Evolutionary conservation across 257 asterid species (phyloP), one percentile per base, ranked within the genome.

Genomic region (Handroanthus guayacan): DNA sequence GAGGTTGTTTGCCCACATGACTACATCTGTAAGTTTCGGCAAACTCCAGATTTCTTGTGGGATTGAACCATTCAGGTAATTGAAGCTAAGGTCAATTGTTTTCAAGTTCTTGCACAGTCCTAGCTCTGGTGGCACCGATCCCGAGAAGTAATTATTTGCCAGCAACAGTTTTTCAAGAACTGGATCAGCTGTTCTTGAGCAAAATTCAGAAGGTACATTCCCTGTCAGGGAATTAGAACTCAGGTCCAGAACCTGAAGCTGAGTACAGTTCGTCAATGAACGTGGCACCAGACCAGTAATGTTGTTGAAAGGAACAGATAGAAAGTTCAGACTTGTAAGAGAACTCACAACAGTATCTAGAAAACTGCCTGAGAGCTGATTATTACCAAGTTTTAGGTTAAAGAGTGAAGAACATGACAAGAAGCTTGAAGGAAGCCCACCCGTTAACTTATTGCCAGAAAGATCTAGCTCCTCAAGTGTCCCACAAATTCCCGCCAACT

Each of bases 1-100:
- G 57, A 95, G 84, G 67, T 82, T 82, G 71, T 92, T 95, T 3
- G 98, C 98, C 98, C 98, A 92, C 91, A 95, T 88, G 39, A 95
- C 85, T 52, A 95, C 58, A 17, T 95, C 98, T 1, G 88, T 81
- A 44, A 92, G 84, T 79, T 76, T 82, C 8, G 97, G 99, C 61
- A 92, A 67, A 13, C 25, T 73, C 99, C 99, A 95, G 14, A 95
- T 84, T 68, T 86, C 92, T 12, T 18, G 67, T 14, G 99, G 99
- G 70, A 95, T 80, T 1, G 90, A 62, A 69, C 82, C 98, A 25
- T 58, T 78, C 47, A 95, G 75, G 45, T 13, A 41, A 80, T 95
- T 95, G 90, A 92, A 95, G 86, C 99, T 95, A 62, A 95, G 87
- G 77, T 95, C 99, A 69, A 95, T 84, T 1, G 92, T 81, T 54